Percentiles rank a stretch among this genome's conserved stretches.
phyloP scores from a whole-genome alignment of 2,329 filamentous ascomycete species.

The Cladosporium sp. region DNA sequence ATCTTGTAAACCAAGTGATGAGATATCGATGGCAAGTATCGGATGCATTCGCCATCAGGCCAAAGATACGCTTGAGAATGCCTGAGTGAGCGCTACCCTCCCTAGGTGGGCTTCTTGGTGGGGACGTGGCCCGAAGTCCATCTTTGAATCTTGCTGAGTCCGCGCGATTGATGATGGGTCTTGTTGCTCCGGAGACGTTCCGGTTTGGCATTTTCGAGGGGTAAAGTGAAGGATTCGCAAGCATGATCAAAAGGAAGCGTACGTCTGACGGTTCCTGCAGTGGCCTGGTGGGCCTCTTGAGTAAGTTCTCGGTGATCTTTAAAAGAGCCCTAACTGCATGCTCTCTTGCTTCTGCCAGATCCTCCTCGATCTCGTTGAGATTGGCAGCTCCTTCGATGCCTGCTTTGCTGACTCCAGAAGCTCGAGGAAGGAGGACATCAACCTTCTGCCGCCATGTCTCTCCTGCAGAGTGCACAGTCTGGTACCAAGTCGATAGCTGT shows the following conservation, averaged over 20 bases:
- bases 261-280: slow-evolving; percentile 68
- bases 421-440: slow-evolving; percentile 38
- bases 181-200: neutral
- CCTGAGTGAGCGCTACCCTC: slow-evolving; percentile 60
- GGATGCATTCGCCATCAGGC: slow-evolving; percentile 73
- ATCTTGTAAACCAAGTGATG: slow-evolving; percentile 74
- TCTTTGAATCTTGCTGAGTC: slow-evolving; percentile 1
- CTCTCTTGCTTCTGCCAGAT: slow-evolving; percentile 62
- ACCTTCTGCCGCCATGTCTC: slow-evolving; percentile 64
- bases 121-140: slow-evolving; percentile 7
- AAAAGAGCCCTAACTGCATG: slow-evolving; percentile 70
- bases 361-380: slow-evolving; percentile 49
- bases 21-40: slow-evolving; percentile 74
- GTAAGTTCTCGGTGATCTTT: slow-evolving; percentile 73
- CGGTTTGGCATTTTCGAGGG: slow-evolving; percentile 31
- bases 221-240: slow-evolving; percentile 76
- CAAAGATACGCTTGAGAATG: slow-evolving; percentile 81
- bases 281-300: slow-evolving; percentile 75
- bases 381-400: slow-evolving; percentile 48
- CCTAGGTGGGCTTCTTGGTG: slow-evolving; percentile 7
- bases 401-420: slow-evolving; percentile 35
- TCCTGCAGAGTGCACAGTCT: slow-evolving; percentile 66
- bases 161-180: slow-evolving; percentile 2
- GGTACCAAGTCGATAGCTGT: slow-evolving; percentile 72
- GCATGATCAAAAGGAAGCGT: slow-evolving; percentile 74